These are phyloP conservation scores for Mucor indicus DNA, from an alignment of 371 early-diverging fungal species.

Conservation along the genomic window DNA sequence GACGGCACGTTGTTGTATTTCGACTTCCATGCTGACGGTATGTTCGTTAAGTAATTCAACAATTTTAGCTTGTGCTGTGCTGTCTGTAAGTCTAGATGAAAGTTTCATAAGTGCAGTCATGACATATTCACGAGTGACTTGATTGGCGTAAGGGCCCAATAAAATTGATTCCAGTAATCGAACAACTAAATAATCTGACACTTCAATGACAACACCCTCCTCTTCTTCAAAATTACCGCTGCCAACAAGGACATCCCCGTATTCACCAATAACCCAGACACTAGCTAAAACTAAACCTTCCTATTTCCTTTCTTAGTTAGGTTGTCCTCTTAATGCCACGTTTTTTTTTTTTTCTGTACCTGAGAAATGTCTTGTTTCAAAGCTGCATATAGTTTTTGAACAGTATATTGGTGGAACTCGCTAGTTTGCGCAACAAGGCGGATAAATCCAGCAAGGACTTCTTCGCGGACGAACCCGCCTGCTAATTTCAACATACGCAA, in stretches of 20 bases:
- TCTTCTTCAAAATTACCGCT: slow-evolving; percentile 72
- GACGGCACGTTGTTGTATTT: slow-evolving; percentile 92
- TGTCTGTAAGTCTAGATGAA: slow-evolving; percentile 71
- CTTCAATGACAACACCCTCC: slow-evolving; percentile 56
- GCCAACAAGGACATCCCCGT: slow-evolving; percentile 82
- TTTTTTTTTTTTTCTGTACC: slow-evolving; percentile 15
- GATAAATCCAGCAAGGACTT: slow-evolving; percentile 69
- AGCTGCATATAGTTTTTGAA: slow-evolving; percentile 80
- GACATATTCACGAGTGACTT: slow-evolving; percentile 76
- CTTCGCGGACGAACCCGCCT: slow-evolving; percentile 71
- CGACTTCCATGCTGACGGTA: slow-evolving; percentile 77
- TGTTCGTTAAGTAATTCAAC: slow-evolving; percentile 59
- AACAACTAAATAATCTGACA: slow-evolving; percentile 73
- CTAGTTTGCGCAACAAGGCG: slow-evolving; percentile 70
- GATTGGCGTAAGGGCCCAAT: slow-evolving; percentile 76
- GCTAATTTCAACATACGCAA: slow-evolving; percentile 83
- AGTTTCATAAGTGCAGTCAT: slow-evolving; percentile 89
- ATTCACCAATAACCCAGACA: slow-evolving; percentile 96
- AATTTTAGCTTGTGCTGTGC: slow-evolving; percentile 43
- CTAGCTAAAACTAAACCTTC: slow-evolving; percentile 90
- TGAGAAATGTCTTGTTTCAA: slow-evolving; percentile 79
- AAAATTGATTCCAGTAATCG: slow-evolving; percentile 71
- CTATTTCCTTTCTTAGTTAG: slow-evolving; percentile 23
- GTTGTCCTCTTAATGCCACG: not conserved
- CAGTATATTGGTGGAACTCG: slow-evolving; percentile 83